Percentiles rank a stretch among this genome's conserved stretches.
phyloP scores from a whole-genome alignment of 495 filamentous ascomycete species.

The Penicillium tannophilum region DNA sequence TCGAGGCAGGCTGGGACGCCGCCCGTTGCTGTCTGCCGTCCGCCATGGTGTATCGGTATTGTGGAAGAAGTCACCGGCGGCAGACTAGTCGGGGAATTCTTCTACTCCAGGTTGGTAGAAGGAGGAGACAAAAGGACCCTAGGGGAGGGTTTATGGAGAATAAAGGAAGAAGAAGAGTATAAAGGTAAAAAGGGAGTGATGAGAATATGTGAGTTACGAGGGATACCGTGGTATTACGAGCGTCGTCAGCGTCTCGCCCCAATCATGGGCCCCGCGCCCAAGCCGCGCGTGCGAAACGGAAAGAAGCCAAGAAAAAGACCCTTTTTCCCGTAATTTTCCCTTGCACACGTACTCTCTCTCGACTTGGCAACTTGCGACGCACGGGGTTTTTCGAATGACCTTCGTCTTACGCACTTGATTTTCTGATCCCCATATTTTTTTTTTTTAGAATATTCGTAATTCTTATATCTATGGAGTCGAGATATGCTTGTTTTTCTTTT shows the following conservation, averaged over 20 bases:
- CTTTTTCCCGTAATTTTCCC: conserved; percentile 26
- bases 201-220: conserved; percentile 10
- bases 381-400: conserved; percentile 5
- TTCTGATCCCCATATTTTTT: not conserved
- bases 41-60: conserved; percentile 35
- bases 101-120: conserved; percentile 27
- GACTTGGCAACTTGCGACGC: conserved; percentile 18
- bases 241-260: conserved; percentile 51
- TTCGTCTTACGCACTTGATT: conserved; percentile 11
- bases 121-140: conserved; percentile 10
- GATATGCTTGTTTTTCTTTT: too few species aligned
- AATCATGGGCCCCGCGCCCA: conserved; percentile 46
- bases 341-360: conserved; percentile 26
- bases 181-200: conserved; percentile 13
- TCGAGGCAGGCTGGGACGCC: conserved; percentile 27
- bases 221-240: conserved; percentile 34
- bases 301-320: conserved; percentile 37
- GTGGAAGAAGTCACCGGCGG: conserved; percentile 29
- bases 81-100: conserved; percentile 14
- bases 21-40: conserved; percentile 40
- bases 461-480: too few species aligned
- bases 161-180: conserved; percentile 2
- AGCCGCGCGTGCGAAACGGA: conserved; percentile 48
- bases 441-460: too few species aligned
- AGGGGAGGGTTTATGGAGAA: not conserved